Evolutionary conservation across 306 rosid species (phyloP).

Genomic region (Dalbergia cochinchinensis): DNA sequence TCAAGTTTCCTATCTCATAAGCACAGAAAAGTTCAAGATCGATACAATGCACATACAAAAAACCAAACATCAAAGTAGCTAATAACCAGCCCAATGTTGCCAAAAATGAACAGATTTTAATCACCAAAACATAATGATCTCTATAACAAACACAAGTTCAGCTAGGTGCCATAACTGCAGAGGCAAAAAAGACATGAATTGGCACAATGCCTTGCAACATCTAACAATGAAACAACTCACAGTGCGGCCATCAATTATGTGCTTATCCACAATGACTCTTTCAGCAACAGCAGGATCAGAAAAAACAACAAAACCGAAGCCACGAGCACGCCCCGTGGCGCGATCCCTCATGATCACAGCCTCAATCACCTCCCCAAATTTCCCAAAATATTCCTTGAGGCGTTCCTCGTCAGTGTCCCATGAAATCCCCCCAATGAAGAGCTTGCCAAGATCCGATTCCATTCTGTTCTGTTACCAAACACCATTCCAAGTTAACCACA

Average conservation of each 20-base stretch:
- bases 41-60: conserved; percentile 50
- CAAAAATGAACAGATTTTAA: conserved; percentile 21
- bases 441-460: conserved; percentile 98
- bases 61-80: conserved; percentile 13
- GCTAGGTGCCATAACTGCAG: conserved; percentile 1
- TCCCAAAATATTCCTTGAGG: conserved; percentile 81
- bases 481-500: conserved; percentile 47
- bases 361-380: conserved; percentile 90
- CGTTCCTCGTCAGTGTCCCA: conserved; percentile 98
- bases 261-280: conserved; percentile 88
- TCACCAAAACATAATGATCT: conserved; percentile 33
- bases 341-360: conserved; percentile 99
- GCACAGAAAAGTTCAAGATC: conserved; percentile 32
- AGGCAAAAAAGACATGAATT: conserved; percentile 24
- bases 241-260: conserved; percentile 87
- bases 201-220: conserved; percentile 33
- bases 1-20: conserved; percentile 14
- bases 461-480: conserved; percentile 65
- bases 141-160: conserved; percentile 7
- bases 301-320: conserved; percentile 88
- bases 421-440: conserved; percentile 98
- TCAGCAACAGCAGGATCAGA: conserved; percentile 91
- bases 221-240: conserved; percentile 62
- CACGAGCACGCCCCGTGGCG: conserved; percentile 94
- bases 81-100: conserved; percentile 1